These are phyloP conservation scores for Mycena vulgaris DNA, from an alignment of 768 basidiomycete genomes.

Conservation along the genomic window DNA sequence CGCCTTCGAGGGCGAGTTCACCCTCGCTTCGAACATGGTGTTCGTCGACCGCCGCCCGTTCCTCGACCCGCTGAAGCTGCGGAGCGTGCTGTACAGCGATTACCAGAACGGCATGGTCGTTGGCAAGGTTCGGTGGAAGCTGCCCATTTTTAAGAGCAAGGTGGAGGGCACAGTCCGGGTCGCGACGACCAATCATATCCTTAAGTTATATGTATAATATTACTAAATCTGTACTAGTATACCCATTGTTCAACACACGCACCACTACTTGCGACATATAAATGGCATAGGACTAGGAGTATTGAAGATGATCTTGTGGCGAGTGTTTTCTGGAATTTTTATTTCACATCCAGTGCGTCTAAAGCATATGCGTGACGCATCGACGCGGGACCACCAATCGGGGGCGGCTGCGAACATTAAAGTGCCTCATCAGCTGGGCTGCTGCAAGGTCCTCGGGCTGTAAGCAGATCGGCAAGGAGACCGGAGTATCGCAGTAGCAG, in stretches of 20 bases:
- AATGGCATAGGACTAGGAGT: too few relatives aligned
- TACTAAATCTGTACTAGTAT: not conserved
- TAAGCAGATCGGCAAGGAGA: too few relatives aligned
- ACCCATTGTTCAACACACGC: not conserved
- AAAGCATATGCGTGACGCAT: too few relatives aligned
- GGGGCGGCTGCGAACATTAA: too few relatives aligned
- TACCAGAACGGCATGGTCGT: conserved; percentile 29
- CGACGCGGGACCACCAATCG: too few relatives aligned
- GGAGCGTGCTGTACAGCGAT: conserved; percentile 31
- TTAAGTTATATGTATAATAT: conserved; percentile 36
- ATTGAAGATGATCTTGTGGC: too few relatives aligned
- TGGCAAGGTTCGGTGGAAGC: conserved; percentile 35
- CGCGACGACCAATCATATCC: conserved; percentile 34
- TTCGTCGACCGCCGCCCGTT: conserved; percentile 36
- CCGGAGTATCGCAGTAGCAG: too few relatives aligned
- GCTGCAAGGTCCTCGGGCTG: too few relatives aligned
- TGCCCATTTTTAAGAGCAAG: conserved; percentile 37
- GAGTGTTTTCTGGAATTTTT: too few relatives aligned
- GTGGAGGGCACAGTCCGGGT: conserved; percentile 23
- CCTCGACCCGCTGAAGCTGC: conserved; percentile 34
- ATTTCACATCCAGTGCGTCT: too few relatives aligned
- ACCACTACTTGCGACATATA: too few relatives aligned
- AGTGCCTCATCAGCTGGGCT: too few relatives aligned
- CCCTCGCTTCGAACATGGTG: conserved; percentile 39
- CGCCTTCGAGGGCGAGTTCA: conserved; percentile 51